These are phyloP conservation scores for Hypoxylon sp. DNA, from an alignment of 2,329 filamentous ascomycete genomes.

Conservation along the genomic window DNA sequence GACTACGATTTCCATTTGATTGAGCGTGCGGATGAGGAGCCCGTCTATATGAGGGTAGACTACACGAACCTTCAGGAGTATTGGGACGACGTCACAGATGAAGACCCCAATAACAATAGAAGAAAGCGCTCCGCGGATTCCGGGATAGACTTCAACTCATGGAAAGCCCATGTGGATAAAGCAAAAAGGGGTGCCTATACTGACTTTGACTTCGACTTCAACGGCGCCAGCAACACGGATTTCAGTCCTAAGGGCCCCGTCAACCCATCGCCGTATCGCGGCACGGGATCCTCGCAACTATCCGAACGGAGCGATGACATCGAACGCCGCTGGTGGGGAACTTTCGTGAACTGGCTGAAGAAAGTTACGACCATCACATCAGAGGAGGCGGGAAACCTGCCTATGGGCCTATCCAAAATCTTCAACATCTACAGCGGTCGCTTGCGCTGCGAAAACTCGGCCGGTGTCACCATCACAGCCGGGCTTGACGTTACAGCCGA, in stretches of 20 bases:
- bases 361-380: slow-evolving; percentile 34
- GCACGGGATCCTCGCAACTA: too few species aligned
- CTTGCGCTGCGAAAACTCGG: slow-evolving; percentile 13
- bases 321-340: slow-evolving; percentile 36
- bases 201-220: background rate
- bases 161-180: slow-evolving; percentile 10
- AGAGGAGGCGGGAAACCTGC: slow-evolving; percentile 18
- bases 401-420: slow-evolving; percentile 22
- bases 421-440: slow-evolving; percentile 27
- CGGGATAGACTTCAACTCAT: background rate
- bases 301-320: too few species aligned
- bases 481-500: slow-evolving; percentile 16
- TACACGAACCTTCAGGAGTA: slow-evolving; percentile 51
- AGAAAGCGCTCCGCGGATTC: slow-evolving; percentile 15
- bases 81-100: slow-evolving; percentile 46
- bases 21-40: slow-evolving; percentile 43
- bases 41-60: slow-evolving; percentile 51
- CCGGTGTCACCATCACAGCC: background rate
- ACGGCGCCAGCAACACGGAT: too few species aligned
- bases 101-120: slow-evolving; percentile 2
- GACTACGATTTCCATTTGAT: slow-evolving; percentile 50
- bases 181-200: slow-evolving; percentile 3
- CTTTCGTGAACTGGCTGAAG: slow-evolving; percentile 34
- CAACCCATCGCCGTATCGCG: too few species aligned
- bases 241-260: too few species aligned